Conservation (phyloP, 805 yeast genomes). For the Saccharomycopsis fermentans region DNA sequence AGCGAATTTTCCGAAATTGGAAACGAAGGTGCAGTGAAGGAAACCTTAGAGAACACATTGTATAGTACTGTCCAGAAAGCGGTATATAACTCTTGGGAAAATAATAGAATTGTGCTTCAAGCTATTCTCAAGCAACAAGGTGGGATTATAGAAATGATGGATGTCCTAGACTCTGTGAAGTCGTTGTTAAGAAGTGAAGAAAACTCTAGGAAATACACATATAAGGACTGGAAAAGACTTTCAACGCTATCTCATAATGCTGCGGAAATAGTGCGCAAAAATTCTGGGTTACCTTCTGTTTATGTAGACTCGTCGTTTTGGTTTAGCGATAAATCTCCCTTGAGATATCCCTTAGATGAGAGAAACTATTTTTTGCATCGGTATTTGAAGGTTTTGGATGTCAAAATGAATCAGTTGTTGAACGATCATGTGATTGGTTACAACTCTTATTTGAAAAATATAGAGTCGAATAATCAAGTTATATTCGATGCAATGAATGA, state of each 20-base stretch:
- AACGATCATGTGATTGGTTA: conserved; percentile 15
- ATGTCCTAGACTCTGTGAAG: conserved; percentile 13
- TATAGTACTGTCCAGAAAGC: neutral
- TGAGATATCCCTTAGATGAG: conserved; percentile 59
- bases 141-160: conserved; percentile 15
- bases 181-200: neutral
- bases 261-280: neutral
- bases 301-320: conserved; percentile 33
- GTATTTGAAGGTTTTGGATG: conserved; percentile 18
- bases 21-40: neutral
- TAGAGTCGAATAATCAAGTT: neutral
- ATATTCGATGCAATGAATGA: neutral
- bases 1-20: neutral
- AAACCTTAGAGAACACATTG: neutral
- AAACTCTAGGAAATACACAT: neutral
- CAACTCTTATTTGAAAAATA: conserved; percentile 17
- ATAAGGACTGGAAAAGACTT: neutral
- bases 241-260: neutral
- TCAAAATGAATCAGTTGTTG: conserved; percentile 11
- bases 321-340: conserved; percentile 59
- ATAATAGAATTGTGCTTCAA: neutral
- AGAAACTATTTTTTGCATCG: conserved; percentile 47
- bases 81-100: neutral
- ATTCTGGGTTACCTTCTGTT: neutral
- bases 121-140: conserved; percentile 8